A percentile compares a stretch with the other conserved stretches of the same genome.
Conservation (phyloP, 2,329 filamentous ascomycete species). For the Pseudogymnoascus sp. region DNA sequence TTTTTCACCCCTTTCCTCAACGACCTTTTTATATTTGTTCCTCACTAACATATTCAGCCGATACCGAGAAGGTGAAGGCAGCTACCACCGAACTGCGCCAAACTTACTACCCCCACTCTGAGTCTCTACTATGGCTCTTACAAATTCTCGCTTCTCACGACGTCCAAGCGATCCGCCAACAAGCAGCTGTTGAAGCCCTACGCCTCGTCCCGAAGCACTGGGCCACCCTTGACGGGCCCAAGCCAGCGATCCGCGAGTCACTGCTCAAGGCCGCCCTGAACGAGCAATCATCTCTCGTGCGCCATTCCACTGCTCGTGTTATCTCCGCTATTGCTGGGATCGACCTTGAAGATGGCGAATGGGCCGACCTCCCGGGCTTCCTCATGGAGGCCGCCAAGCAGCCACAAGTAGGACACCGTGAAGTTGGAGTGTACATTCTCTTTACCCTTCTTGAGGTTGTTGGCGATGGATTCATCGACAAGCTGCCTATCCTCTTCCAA, state of each 20-base stretch:
- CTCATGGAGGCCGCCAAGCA: conserved; percentile 74
- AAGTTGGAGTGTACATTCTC: conserved; percentile 88
- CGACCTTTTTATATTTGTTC: conserved; percentile 9
- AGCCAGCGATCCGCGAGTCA: conserved; percentile 71
- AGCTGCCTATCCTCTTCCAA: conserved; percentile 70
- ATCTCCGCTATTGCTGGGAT: conserved; percentile 79
- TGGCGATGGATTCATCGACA: conserved; percentile 75
- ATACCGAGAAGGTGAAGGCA: conserved; percentile 82
- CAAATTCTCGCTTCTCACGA: conserved; percentile 80
- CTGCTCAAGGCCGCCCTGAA: conserved; percentile 77
- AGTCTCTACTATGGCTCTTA: conserved; percentile 77
- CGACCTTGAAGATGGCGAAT: conserved; percentile 82
- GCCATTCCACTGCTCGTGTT: conserved; percentile 81
- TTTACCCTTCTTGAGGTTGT: conserved; percentile 86
- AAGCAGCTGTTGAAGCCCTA: conserved; percentile 83
- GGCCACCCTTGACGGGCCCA: conserved; percentile 68
- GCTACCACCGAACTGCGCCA: conserved; percentile 87
- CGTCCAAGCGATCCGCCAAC: conserved; percentile 68
- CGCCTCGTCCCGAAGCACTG: conserved; percentile 83
- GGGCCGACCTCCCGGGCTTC: conserved; percentile 71
- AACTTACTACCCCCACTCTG: conserved; percentile 81
- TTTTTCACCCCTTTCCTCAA: conserved; percentile 12
- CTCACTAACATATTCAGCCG: conserved; percentile 48
- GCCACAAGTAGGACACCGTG: conserved; percentile 68
- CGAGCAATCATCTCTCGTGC: conserved; percentile 67